A percentile compares a stretch with the other conserved stretches of the same genome.
Conservation (phyloP, 139 green algal genomes). For the Chlorella sp. region DNA sequence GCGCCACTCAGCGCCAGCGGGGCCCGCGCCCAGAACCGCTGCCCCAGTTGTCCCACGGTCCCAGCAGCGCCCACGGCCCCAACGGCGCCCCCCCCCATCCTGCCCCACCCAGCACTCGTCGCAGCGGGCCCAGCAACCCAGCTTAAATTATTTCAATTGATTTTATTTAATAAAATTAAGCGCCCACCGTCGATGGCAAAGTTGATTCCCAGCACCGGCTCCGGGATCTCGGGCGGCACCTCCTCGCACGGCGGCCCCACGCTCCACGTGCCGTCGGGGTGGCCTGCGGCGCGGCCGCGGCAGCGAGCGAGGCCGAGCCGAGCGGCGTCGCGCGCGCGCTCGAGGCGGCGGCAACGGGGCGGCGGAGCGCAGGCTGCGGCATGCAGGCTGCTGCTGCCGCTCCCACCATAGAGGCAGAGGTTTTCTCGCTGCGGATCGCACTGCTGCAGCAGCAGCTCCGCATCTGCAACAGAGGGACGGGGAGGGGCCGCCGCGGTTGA, state of each 20-base stretch:
- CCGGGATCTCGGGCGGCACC: constrained; percentile 96
- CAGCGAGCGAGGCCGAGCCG: too few species aligned
- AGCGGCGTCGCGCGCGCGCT: too few species aligned
- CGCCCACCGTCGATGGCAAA: constrained; percentile 84
- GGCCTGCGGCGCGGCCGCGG: too few species aligned
- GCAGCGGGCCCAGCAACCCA: constrained; percentile 1
- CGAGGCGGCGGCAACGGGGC: background rate
- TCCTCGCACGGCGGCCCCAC: constrained; percentile 96
- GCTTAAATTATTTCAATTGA: constrained; percentile 17
- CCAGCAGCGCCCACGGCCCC: too few species aligned
- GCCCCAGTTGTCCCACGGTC: too few species aligned
- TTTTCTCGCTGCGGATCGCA: constrained; percentile 95
- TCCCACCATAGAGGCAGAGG: constrained; percentile 93
- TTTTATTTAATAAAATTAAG: background rate
- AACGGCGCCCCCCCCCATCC: too few species aligned
- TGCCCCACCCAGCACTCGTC: too few species aligned
- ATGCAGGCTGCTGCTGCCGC: background rate
- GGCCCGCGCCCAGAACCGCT: too few species aligned
- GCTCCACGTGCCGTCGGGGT: constrained; percentile 81
- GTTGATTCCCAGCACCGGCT: constrained; percentile 98
- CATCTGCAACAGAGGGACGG: too few species aligned
- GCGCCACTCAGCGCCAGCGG: too few species aligned
- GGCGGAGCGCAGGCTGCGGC: background rate
- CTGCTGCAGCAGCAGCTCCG: too few species aligned
- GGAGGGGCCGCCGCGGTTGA: too few species aligned